Evolutionary conservation across 306 rosid species (phyloP).

Genomic region (Luffa acutangula): DNA sequence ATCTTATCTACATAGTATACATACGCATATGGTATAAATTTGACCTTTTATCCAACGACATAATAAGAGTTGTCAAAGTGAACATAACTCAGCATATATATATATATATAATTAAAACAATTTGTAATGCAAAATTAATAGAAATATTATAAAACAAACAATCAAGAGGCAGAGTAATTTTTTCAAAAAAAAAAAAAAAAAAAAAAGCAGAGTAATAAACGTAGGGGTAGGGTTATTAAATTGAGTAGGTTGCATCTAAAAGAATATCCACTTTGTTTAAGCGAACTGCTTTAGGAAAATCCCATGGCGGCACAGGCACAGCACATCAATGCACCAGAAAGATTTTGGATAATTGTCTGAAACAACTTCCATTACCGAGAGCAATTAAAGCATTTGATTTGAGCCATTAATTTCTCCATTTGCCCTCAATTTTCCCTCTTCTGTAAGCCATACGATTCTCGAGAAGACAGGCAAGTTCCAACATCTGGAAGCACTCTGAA

Average conservation of each 20-base stretch:
- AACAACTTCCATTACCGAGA: neutral
- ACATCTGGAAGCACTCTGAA: neutral
- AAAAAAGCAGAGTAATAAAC: neutral
- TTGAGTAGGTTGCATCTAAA: neutral
- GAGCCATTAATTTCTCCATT: neutral
- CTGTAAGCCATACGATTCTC: neutral
- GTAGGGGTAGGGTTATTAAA: neutral
- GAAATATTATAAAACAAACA: neutral
- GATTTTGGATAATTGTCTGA: neutral
- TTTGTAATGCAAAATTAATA: neutral
- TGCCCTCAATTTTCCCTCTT: neutral
- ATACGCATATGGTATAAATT: too few relatives aligned
- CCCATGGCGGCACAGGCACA: neutral
- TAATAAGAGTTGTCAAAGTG: too few relatives aligned
- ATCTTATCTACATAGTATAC: too few relatives aligned
- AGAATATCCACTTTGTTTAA: neutral
- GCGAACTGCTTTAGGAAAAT: constrained; percentile 1
- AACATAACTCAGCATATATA: too few relatives aligned
- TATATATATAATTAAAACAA: neutral
- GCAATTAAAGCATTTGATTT: neutral
- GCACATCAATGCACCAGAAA: neutral
- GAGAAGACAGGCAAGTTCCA: neutral
- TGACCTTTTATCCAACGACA: too few relatives aligned
- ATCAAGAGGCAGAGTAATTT: neutral
- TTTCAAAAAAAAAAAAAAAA: too few relatives aligned